Conservation (phyloP, 495 filamentous ascomycete species). For the Xylaria acuta region DNA sequence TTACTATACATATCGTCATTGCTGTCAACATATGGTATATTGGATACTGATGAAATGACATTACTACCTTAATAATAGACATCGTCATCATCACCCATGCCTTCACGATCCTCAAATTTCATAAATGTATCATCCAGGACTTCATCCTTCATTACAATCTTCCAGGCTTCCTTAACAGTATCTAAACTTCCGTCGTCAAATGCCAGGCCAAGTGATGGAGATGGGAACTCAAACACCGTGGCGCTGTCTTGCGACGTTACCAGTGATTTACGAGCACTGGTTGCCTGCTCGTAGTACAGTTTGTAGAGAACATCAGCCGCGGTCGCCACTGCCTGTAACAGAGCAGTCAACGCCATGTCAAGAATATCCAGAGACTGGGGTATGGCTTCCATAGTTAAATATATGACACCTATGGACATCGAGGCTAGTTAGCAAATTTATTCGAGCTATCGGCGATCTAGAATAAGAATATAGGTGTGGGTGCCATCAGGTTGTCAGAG, state of each 20-base stretch:
- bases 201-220: slow-evolving; percentile 64
- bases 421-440: slow-evolving; percentile 51
- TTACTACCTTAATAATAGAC: slow-evolving; percentile 32
- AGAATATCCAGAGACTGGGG: slow-evolving; percentile 51
- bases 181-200: slow-evolving; percentile 72
- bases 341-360: slow-evolving; percentile 58
- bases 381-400: slow-evolving; percentile 61
- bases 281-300: slow-evolving; percentile 65
- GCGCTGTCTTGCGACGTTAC: slow-evolving; percentile 30
- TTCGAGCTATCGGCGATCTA: slow-evolving; percentile 20
- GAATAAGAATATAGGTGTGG: slow-evolving; percentile 25
- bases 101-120: slow-evolving; percentile 64
- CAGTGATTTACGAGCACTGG: slow-evolving; percentile 33
- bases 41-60: background rate
- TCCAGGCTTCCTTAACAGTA: slow-evolving; percentile 68
- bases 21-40: background rate
- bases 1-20: background rate
- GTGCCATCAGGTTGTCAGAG: slow-evolving; percentile 85
- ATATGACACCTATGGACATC: slow-evolving; percentile 68
- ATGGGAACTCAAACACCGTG: slow-evolving; percentile 54
- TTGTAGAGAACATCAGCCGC: slow-evolving; percentile 58
- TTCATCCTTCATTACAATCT: slow-evolving; percentile 60
- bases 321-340: slow-evolving; percentile 55
- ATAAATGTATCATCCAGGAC: slow-evolving; percentile 64
- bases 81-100: slow-evolving; percentile 54